Base-by-base conservation (phyloP, 352 stramenopile species). In the Blastocystis sp. region DNA sequence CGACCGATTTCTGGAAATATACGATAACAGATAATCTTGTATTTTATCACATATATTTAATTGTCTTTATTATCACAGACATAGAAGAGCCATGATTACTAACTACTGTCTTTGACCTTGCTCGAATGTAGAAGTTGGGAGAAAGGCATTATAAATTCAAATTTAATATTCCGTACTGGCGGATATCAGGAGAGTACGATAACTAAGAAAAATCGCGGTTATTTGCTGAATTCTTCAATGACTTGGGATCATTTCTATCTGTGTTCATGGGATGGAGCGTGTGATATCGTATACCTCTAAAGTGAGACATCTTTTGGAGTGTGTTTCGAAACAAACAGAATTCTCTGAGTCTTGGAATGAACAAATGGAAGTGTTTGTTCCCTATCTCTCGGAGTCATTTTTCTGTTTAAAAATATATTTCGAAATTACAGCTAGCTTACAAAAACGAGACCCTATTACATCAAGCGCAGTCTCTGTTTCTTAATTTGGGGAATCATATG, bases 281-380 rank as follows among this genome's bases (percentile, higher is more conserved):
- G 47, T 68, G 15, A 45, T 84, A 53, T 18, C 20, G 4, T 84
- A 69, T 39, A 39, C 73, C 26, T 54, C 73, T 20, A 84, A 84
- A 45, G 20, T 84, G 8, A 56, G 53, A 55, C 59, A 45, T 23
- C 53, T 53, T 18, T 55, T 84, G 18, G 47, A 69, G 7, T 39
- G 7, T 23, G 20, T 84, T 11, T 34, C 73, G 37, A 41, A 26
- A 5, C 43, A n/a, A 34, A 68, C 45, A n/a, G 47, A 53, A 34
- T 84, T 53, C 29, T 84, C 73, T 8, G 56, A 66, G 23, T 13
- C 64, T 20, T 84, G 73, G 73, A 66, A n/a, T 41, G 20, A 34
- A 7, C 15, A 66, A 18, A 84, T 84, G 73, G 73, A 84, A 29
- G 47, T 18, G 20, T 84, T 84, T 68, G 18, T 84, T 34, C 73